Conservation (phyloP, 805 yeast genomes). For the Wickerhamomyces chambardii region DNA sequence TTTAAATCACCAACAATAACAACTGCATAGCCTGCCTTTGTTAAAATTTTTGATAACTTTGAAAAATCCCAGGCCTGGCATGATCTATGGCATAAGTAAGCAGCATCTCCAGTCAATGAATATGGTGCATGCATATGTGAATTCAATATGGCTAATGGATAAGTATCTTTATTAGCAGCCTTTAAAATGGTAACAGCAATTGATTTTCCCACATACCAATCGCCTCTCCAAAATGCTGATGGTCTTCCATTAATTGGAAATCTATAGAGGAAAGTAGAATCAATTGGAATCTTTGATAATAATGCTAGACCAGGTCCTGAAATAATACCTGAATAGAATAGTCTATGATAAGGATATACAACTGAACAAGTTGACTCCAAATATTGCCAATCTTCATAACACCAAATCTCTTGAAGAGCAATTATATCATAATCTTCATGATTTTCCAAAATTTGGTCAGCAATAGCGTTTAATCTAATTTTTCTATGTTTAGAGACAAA, state of each 20-base stretch:
- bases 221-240: conserved; percentile 89
- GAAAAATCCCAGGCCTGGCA: conserved; percentile 97
- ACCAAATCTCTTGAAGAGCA: conserved; percentile 96
- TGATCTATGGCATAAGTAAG: conserved; percentile 83
- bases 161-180: conserved; percentile 35
- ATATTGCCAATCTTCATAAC: conserved; percentile 71
- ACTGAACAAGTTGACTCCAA: conserved; percentile 35
- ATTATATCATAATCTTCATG: conserved; percentile 62
- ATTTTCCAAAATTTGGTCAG: conserved; percentile 41
- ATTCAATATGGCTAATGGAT: conserved; percentile 71
- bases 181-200: conserved; percentile 64
- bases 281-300: conserved; percentile 77
- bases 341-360: conserved; percentile 54
- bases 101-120: conserved; percentile 72
- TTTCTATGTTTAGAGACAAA: conserved; percentile 65
- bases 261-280: conserved; percentile 65
- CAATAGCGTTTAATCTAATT: conserved; percentile 65
- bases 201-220: conserved; percentile 94
- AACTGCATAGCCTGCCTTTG: conserved; percentile 72
- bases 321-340: conserved; percentile 75
- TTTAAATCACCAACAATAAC: conserved; percentile 92
- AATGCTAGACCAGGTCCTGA: conserved; percentile 92
- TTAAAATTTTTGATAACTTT: conserved; percentile 48
- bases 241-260: conserved; percentile 94
- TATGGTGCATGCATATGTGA: conserved; percentile 99